Evolutionary conservation across 805 yeast genomes (phyloP).

Genomic region (Zygotorulaspora danielsina): DNA sequence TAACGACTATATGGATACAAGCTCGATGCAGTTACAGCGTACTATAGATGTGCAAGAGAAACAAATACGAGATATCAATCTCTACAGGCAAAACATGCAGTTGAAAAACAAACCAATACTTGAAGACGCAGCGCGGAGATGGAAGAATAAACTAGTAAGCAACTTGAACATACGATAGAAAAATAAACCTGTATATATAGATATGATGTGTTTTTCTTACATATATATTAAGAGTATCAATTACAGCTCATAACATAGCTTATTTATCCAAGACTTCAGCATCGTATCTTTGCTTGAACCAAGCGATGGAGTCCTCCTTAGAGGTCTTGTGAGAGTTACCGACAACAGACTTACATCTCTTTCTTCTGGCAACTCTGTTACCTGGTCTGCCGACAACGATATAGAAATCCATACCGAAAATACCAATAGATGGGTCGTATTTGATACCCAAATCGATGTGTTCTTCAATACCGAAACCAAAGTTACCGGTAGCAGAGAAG

Average conservation of each 20-base stretch:
- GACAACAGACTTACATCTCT: constrained; percentile 82
- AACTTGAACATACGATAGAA: constrained; percentile 13
- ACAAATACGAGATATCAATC: constrained; percentile 42
- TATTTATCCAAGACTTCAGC: constrained; percentile 92
- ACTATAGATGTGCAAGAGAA: constrained; percentile 39
- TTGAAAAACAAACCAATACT: constrained; percentile 41
- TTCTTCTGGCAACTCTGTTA: constrained; percentile 97
- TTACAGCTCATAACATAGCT: constrained; percentile 15
- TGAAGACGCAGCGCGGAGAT: constrained; percentile 44
- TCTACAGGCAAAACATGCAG: constrained; percentile 43
- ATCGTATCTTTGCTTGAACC: constrained; percentile 99
- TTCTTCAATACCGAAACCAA: constrained; percentile 99
- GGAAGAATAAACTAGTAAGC: constrained; percentile 47
- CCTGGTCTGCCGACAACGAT: constrained; percentile 99
- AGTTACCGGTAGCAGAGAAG: constrained; percentile 99
- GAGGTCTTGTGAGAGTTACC: constrained; percentile 91
- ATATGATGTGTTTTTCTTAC: constrained; percentile 3
- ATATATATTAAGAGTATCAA: constrained; percentile 7
- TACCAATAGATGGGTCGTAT: constrained; percentile 99
- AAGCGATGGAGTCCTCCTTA: constrained; percentile 90
- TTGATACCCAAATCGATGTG: constrained; percentile 99
- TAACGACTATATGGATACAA: constrained; percentile 35
- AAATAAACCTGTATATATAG: constrained; percentile 8
- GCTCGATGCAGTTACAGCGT: constrained; percentile 28
- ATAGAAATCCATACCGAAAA: constrained; percentile 99